Percentiles rank a stretch among this genome's conserved stretches.
phyloP scores from a whole-genome alignment of 1,139 yeast species.

The Blastobotrys capitulatus region DNA sequence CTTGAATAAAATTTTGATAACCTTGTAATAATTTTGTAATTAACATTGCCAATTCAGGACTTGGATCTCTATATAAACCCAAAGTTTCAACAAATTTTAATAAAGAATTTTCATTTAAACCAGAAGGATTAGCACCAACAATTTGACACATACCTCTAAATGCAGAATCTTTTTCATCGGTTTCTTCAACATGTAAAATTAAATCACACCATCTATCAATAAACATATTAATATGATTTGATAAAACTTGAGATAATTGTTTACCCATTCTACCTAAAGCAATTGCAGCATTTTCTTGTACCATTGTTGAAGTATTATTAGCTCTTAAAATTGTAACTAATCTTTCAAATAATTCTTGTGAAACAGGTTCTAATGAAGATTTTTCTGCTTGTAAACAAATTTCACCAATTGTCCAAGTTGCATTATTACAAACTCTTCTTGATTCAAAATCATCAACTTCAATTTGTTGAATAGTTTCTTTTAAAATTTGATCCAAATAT shows the following conservation, averaged over 20 bases:
- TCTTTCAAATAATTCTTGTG: constrained; percentile 50
- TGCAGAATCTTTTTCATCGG: constrained; percentile 76
- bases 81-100: constrained; percentile 58
- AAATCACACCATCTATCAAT: constrained; percentile 61
- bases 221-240: constrained; percentile 53
- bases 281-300: constrained; percentile 85
- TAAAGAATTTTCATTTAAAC: constrained; percentile 49
- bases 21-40: constrained; percentile 34
- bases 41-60: constrained; percentile 31
- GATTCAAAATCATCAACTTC: constrained; percentile 52
- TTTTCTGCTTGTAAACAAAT: constrained; percentile 52
- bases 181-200: constrained; percentile 60
- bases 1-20: constrained; percentile 31
- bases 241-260: constrained; percentile 52
- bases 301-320: constrained; percentile 40
- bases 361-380: constrained; percentile 53
- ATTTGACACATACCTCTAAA: constrained; percentile 70
- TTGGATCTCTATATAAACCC: constrained; percentile 48
- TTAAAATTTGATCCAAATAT: constrained; percentile 51
- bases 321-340: constrained; percentile 63
- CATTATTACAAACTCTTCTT: constrained; percentile 73
- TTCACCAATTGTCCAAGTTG: constrained; percentile 93
- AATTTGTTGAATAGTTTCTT: constrained; percentile 51
- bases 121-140: constrained; percentile 62
- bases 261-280: constrained; percentile 87